phyloP scores from a whole-genome alignment of 176 grass and related monocot species.

The Eremochloa ophiuroides region DNA sequence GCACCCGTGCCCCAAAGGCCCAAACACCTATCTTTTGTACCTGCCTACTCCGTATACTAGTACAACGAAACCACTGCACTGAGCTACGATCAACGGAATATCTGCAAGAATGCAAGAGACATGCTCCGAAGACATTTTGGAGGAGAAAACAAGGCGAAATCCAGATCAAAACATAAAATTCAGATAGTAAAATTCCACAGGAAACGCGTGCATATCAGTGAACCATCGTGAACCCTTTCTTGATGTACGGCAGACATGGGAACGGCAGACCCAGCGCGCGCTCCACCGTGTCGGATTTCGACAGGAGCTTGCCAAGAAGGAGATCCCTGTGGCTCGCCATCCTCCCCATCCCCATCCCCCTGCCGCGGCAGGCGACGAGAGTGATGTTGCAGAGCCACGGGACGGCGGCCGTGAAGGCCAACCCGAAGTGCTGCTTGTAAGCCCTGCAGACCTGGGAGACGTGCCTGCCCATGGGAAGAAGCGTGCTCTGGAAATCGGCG shows the following conservation, averaged over 20 bases:
- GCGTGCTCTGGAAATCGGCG: conserved; percentile 21
- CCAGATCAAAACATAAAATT: not conserved
- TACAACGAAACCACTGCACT: no score
- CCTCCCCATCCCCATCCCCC: no score
- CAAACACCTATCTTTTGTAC: no score
- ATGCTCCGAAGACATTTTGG: no score
- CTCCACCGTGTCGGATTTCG: conserved; percentile 54
- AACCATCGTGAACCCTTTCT: conserved; percentile 58
- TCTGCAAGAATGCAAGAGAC: no score
- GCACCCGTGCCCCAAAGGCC: no score
- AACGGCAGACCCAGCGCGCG: conserved; percentile 48
- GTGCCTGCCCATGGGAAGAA: conserved; percentile 54
- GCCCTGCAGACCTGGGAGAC: conserved; percentile 56
- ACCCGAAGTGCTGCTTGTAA: conserved; percentile 75
- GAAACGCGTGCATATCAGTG: conserved; percentile 17
- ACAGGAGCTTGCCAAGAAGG: conserved; percentile 57
- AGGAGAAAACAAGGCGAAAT: not conserved
- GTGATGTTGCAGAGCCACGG: conserved; percentile 87
- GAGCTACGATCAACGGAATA: no score
- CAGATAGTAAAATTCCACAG: not conserved
- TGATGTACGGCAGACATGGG: conserved; percentile 65
- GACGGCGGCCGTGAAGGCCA: conserved; percentile 45
- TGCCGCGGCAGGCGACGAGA: conserved; percentile 59
- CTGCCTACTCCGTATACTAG: no score
- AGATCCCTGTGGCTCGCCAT: conserved; percentile 32